Percentiles rank a stretch among this genome's conserved stretches.
Conservation (phyloP, 768 basidiomycete genomes). For the Paxillus ammoniavirescens region DNA sequence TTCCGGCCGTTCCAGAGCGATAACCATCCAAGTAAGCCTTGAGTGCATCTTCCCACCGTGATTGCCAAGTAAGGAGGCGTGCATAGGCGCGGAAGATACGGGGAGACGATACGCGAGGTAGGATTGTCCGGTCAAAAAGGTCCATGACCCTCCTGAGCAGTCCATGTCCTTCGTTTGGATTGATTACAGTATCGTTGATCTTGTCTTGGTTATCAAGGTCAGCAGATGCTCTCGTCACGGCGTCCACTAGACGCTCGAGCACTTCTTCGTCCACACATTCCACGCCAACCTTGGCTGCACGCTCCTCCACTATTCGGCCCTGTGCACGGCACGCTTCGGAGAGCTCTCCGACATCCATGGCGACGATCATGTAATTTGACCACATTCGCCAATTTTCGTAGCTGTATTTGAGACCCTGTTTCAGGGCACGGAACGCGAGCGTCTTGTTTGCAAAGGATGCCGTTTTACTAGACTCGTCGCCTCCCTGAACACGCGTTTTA, state of each 20-base stretch:
- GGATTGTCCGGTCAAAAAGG: slow-evolving; percentile 74
- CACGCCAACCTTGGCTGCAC: slow-evolving; percentile 41
- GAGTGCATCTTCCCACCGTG: slow-evolving; percentile 71
- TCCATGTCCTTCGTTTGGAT: slow-evolving; percentile 66
- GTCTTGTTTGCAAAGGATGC: slow-evolving; percentile 74
- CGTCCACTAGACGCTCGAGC: slow-evolving; percentile 84
- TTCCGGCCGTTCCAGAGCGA: slow-evolving; percentile 60
- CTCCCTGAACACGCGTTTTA: slow-evolving; percentile 26
- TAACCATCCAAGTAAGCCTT: slow-evolving; percentile 87
- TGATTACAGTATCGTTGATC: slow-evolving; percentile 24
- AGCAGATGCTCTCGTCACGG: slow-evolving; percentile 61
- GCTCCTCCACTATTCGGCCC: slow-evolving; percentile 70
- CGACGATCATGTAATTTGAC: slow-evolving; percentile 94
- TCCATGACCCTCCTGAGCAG: slow-evolving; percentile 64
- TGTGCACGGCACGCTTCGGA: slow-evolving; percentile 84
- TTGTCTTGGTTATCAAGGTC: slow-evolving; percentile 36
- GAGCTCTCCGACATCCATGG: slow-evolving; percentile 91
- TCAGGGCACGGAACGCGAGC: slow-evolving; percentile 89
- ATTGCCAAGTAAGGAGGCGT: slow-evolving; percentile 72
- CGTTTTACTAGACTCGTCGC: slow-evolving; percentile 22
- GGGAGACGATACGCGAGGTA: slow-evolving; percentile 77
- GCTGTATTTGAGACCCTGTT: slow-evolving; percentile 79
- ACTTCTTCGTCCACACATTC: slow-evolving; percentile 81
- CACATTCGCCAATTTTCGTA: slow-evolving; percentile 98
- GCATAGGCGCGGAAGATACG: slow-evolving; percentile 84